phyloP scores from a whole-genome alignment of 345 rosid species.

The Brassica carinata region DNA sequence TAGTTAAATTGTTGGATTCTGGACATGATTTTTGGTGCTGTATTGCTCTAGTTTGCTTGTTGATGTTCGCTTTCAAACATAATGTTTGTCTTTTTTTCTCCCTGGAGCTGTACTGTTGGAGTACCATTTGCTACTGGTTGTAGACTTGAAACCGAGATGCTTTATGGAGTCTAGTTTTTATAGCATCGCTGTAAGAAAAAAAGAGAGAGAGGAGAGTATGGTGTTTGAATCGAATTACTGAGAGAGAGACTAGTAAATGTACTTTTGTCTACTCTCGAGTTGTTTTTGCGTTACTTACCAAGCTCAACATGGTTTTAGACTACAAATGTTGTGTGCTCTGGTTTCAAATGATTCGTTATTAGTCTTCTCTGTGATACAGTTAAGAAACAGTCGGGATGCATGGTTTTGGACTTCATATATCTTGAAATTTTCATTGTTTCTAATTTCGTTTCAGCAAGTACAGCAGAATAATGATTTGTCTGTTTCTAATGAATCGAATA shows the following conservation, averaged over 20 bases:
- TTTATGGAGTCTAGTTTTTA: not conserved
- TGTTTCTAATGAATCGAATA: constrained; percentile 3
- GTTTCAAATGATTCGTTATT: not conserved
- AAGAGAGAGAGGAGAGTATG: not conserved
- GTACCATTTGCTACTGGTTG: not conserved
- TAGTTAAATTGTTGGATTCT: not conserved
- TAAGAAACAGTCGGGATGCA: not conserved
- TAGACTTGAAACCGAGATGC: not conserved
- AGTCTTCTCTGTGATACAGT: not conserved
- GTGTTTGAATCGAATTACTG: not conserved
- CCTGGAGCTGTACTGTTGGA: not conserved
- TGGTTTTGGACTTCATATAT: not conserved
- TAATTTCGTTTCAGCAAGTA: not conserved
- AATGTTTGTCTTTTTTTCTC: not conserved
- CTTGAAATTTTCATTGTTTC: not conserved
- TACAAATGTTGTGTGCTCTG: constrained; percentile 2
- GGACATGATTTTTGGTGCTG: not conserved
- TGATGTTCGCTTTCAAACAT: not conserved
- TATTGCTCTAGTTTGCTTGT: not conserved
- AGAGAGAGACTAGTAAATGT: not conserved
- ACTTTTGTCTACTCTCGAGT: not conserved
- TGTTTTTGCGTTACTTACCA: not conserved
- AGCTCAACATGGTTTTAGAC: not conserved
- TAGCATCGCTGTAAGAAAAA: not conserved
- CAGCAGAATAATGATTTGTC: not conserved